Conservation (phyloP, 257 asterid genomes). For the Sherardia arvensis region DNA sequence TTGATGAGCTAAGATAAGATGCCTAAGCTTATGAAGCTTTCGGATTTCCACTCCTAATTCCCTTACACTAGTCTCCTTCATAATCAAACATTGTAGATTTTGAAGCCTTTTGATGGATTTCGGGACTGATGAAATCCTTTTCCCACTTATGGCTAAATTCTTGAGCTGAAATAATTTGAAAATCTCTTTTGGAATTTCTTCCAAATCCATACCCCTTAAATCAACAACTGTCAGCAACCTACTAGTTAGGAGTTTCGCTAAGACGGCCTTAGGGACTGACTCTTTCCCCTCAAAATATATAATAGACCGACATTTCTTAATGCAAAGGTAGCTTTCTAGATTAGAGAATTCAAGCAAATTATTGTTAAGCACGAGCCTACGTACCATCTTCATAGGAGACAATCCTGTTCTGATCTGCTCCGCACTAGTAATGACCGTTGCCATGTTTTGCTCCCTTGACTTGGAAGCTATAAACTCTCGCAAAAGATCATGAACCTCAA, state of each 20-base stretch:
- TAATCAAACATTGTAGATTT: conserved; percentile 8
- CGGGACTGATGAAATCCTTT: conserved; percentile 11
- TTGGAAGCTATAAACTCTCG: conserved; percentile 11
- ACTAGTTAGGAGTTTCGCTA: conserved; percentile 1
- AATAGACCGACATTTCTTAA: conserved; percentile 3
- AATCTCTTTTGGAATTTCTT: conserved; percentile 15
- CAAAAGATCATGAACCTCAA: conserved; percentile 13
- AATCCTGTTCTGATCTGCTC: not conserved
- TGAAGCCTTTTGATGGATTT: conserved; percentile 14
- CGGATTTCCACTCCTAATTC: conserved; percentile 13
- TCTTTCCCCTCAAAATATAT: not conserved
- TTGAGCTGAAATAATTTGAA: conserved; percentile 21
- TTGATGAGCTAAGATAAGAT: no score
- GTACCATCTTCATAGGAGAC: conserved; percentile 3
- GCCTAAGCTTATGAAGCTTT: conserved; percentile 10
- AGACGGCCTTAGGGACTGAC: not conserved
- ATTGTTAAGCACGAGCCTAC: conserved; percentile 6
- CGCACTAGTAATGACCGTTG: not conserved
- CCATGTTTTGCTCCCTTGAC: conserved; percentile 13
- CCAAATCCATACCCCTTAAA: conserved; percentile 7
- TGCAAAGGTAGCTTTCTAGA: not conserved
- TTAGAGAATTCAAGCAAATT: not conserved
- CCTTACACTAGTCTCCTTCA: not conserved
- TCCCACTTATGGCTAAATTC: conserved; percentile 7
- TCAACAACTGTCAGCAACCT: conserved; percentile 18